Conservation (phyloP, 208 protist genomes). For the Trypanosoma mega region DNA sequence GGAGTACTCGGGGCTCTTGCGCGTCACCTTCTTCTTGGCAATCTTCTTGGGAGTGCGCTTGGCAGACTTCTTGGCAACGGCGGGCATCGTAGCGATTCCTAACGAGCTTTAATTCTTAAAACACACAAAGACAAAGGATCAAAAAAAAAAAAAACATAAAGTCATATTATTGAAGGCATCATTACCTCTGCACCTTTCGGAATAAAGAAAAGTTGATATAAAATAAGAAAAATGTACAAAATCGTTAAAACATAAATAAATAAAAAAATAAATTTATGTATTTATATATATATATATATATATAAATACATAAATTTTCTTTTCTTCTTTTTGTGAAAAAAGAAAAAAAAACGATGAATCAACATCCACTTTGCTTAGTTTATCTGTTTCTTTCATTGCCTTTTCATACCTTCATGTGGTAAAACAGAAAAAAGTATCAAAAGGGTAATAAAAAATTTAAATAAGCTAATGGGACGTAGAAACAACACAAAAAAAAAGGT, state of each 20-base stretch:
- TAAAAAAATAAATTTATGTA: constrained; percentile 5
- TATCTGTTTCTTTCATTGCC: too few relatives aligned
- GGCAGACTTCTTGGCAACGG: constrained; percentile 7
- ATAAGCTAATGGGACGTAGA: background rate
- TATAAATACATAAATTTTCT: background rate
- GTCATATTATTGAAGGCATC: background rate
- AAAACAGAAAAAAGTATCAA: background rate
- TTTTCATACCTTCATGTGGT: too few relatives aligned
- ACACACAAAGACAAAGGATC: background rate
- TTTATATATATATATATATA: background rate
- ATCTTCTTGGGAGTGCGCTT: constrained; percentile 32
- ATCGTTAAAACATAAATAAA: constrained; percentile 8
- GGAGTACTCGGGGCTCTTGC: constrained; percentile 27
- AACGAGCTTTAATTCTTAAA: background rate
- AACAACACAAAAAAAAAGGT: background rate
- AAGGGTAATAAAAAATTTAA: background rate
- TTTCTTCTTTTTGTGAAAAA: background rate
- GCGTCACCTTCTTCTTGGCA: constrained; percentile 29
- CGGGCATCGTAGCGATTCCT: background rate
- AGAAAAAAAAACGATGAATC: constrained; percentile 6
- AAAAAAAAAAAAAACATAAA: constrained; percentile 2
- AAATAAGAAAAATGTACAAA: background rate
- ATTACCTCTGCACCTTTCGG: too few relatives aligned
- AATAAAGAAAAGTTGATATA: too few relatives aligned
- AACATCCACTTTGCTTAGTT: too few relatives aligned